Percentiles rank a stretch among this genome's conserved stretches.
Evolutionary conservation across 108 stramenopile genomes (phyloP).

Genomic region (Nitzschia inconspicua): DNA sequence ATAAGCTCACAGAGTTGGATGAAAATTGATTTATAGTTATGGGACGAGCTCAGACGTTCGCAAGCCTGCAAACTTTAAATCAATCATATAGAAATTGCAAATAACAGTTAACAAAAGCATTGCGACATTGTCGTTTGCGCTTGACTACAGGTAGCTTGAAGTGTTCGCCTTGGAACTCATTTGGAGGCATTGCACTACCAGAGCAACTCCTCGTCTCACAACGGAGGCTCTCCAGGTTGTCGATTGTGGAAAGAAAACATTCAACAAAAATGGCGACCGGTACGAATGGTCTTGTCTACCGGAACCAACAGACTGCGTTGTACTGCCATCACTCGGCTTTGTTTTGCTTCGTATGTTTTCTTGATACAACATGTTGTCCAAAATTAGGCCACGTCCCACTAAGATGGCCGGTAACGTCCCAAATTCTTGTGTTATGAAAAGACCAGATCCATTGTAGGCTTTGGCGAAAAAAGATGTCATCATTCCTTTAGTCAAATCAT

Average conservation of each 20-base stretch:
- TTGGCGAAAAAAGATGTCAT: slow-evolving; percentile 8
- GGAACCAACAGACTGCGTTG: too few relatives aligned
- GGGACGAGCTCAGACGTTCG: too few relatives aligned
- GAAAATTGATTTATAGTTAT: too few relatives aligned
- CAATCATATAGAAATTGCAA: too few relatives aligned
- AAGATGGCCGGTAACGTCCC: slow-evolving; percentile 59
- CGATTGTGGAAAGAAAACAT: slow-evolving; percentile 53
- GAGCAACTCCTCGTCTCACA: slow-evolving; percentile 30
- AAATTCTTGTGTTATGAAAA: slow-evolving; percentile 59
- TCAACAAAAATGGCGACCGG: slow-evolving; percentile 10
- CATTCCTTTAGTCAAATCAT: slow-evolving; percentile 16
- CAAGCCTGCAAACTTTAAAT: too few relatives aligned
- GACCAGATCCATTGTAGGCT: slow-evolving; percentile 1
- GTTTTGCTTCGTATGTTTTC: neutral
- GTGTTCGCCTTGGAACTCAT: too few relatives aligned
- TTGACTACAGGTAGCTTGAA: too few relatives aligned
- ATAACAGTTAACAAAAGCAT: too few relatives aligned
- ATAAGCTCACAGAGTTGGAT: too few relatives aligned
- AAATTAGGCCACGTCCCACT: slow-evolving; percentile 56
- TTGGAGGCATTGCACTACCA: slow-evolving; percentile 30
- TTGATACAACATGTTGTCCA: slow-evolving; percentile 71
- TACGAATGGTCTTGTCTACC: too few relatives aligned
- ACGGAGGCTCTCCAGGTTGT: slow-evolving; percentile 36
- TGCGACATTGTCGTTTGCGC: too few relatives aligned
- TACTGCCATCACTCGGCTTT: too few relatives aligned